Percentiles rank a stretch among this genome's conserved stretches.
Evolutionary conservation across 2,329 filamentous ascomycete species (phyloP).

Genomic region (Bipolaris cookei): DNA sequence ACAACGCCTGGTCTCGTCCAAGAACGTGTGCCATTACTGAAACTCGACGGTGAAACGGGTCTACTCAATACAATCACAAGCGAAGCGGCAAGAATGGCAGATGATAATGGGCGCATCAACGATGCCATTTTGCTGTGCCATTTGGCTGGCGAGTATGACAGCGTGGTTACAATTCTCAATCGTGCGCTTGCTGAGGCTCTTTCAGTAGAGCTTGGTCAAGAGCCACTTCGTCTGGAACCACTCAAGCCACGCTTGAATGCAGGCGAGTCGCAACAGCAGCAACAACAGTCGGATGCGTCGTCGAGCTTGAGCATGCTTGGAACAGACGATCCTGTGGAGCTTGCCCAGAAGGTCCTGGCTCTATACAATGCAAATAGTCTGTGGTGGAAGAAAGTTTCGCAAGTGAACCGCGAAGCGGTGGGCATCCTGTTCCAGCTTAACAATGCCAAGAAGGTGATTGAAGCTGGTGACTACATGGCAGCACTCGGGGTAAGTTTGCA

Average conservation of each 20-base stretch:
- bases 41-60: constrained; percentile 77
- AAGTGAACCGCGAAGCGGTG: constrained; percentile 64
- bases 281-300: constrained; percentile 39
- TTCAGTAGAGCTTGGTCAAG: constrained; percentile 82
- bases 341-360: constrained; percentile 67
- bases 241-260: constrained; percentile 70
- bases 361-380: constrained; percentile 68
- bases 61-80: constrained; percentile 92
- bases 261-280: constrained; percentile 41
- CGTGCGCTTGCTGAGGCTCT: constrained; percentile 89
- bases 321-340: constrained; percentile 68
- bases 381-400: constrained; percentile 66
- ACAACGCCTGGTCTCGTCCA: constrained; percentile 88
- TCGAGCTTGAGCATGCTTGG: constrained; percentile 68
- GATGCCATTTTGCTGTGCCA: constrained; percentile 96
- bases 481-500: constrained; percentile 68
- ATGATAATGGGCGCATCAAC: constrained; percentile 90
- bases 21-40: constrained; percentile 80
- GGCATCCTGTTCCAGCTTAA: constrained; percentile 66
- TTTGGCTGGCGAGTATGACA: constrained; percentile 92
- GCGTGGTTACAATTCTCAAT: constrained; percentile 88
- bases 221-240: constrained; percentile 77
- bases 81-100: constrained; percentile 88
- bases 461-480: constrained; percentile 63
- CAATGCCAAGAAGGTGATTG: constrained; percentile 65